Percentiles rank a stretch among this genome's conserved stretches.
phyloP scores from a whole-genome alignment of 1,284 basidiomycete species.

The Rhodotorula glutinis region DNA sequence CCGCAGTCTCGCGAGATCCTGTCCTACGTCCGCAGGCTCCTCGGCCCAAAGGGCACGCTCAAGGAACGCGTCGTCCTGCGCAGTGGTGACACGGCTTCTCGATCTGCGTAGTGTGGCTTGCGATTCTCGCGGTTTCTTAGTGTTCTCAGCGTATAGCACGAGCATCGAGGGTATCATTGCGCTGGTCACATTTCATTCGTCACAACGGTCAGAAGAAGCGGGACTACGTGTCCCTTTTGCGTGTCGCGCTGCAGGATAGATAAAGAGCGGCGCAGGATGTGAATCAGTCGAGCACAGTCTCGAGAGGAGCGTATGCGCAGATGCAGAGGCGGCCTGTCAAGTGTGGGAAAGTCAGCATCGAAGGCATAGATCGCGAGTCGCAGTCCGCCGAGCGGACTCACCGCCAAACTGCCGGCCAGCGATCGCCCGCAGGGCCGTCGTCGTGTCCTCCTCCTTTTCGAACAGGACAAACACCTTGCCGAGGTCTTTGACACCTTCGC shows the following conservation, averaged over 20 bases:
- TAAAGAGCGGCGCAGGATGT: no score
- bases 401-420: constrained; percentile 44
- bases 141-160: no score
- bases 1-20: constrained; percentile 16
- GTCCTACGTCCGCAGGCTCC: constrained; percentile 13
- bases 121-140: no score
- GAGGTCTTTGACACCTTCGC: constrained; percentile 43
- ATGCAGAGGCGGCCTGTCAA: constrained; percentile 44
- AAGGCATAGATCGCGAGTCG: background rate
- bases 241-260: no score
- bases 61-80: no score
- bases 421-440: constrained; percentile 44
- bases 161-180: no score
- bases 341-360: background rate
- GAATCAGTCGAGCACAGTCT: constrained; percentile 40
- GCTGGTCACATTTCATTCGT: no score
- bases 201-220: no score
- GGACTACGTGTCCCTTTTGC: no score
- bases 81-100: no score
- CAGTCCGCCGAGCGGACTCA: background rate
- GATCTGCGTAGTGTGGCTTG: no score
- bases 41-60: constrained; percentile 6
- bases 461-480: constrained; percentile 48
- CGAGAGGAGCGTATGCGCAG: constrained; percentile 45
- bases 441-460: constrained; percentile 43